Evolutionary conservation across 305 asterid genomes (phyloP), one percentile per base, ranked within the genome.

Genomic region (Lippia alba): DNA sequence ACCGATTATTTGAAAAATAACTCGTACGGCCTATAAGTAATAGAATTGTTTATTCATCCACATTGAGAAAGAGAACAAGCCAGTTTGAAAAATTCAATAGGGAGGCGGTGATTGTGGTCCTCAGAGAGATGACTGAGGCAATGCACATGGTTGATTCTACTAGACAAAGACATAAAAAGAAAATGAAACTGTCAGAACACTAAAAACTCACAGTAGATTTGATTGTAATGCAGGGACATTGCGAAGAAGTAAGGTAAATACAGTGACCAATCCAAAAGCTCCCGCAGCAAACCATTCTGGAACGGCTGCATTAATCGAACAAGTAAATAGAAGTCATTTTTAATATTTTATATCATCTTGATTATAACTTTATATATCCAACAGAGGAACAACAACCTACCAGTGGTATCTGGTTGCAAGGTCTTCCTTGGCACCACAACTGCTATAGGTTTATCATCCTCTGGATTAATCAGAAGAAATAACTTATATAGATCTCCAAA

Each of bases 251-350:
- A 94, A 80, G 75, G 99, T 94, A 80, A 91, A 90, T 58, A 88
- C 6, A 20, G 98, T 91, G 77, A 94, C 94, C 63, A 94, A 74
- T 78, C 98, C 99, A 76, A 94, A 94, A 81, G 97, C 87, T 73
- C 92, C 97, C 6, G 99, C 97, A 64, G 96, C 97, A 83, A 94
- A 87, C 99, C 99, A 94, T 78, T 94, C 98, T 20, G 99, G 99
- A 79, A 92, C 92, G 72, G 98, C 99, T 94, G 87, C 89, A 84
- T 75, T 41, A 49, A 71, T 59, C 69, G 71, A 76, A 63, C 68
- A 82, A 56, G 56, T 44, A 62, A 12, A 59, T 24, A 64, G 64
- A 8, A 64, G 69, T 36, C 59, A 69, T 72, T 34, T 48, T 40
- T 57, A 64, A 55, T 19, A n/a, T 44, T 53, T 56, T 34, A 17